phyloP scores from a whole-genome alignment of 1,284 basidiomycete genomes.

The Puccinia hordei region DNA sequence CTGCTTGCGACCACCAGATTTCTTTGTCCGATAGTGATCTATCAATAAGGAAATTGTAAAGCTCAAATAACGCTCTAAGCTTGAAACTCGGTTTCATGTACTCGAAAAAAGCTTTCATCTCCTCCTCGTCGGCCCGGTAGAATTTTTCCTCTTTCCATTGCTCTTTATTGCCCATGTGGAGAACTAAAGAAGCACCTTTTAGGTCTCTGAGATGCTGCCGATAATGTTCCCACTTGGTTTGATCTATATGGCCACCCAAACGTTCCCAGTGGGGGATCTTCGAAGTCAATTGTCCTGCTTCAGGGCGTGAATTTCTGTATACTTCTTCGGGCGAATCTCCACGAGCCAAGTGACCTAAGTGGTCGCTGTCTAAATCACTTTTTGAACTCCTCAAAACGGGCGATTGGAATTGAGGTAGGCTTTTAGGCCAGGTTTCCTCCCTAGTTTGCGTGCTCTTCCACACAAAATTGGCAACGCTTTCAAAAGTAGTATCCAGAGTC shows the following conservation, averaged over 20 bases:
- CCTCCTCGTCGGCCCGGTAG: not conserved
- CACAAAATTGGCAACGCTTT: not conserved
- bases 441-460: not conserved
- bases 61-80: constrained; percentile 1
- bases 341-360: too few relatives aligned
- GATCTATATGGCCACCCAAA: not conserved
- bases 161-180: not conserved
- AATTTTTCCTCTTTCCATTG: not conserved
- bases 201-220: not conserved
- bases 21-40: constrained; percentile 9
- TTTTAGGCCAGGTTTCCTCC: not conserved
- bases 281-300: not conserved
- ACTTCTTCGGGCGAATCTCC: not conserved
- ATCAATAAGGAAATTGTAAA: constrained; percentile 26
- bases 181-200: not conserved
- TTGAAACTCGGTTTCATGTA: not conserved
- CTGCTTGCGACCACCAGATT: constrained; percentile 8
- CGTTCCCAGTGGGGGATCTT: not conserved
- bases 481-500: not conserved
- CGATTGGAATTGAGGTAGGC: not conserved
- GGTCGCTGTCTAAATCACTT: not conserved
- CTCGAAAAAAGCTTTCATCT: not conserved
- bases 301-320: not conserved
- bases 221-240: not conserved
- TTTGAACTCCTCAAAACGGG: not conserved